Evolutionary conservation across 2,329 filamentous ascomycete species (phyloP).

Genomic region (Fusarium fujikuroi): DNA sequence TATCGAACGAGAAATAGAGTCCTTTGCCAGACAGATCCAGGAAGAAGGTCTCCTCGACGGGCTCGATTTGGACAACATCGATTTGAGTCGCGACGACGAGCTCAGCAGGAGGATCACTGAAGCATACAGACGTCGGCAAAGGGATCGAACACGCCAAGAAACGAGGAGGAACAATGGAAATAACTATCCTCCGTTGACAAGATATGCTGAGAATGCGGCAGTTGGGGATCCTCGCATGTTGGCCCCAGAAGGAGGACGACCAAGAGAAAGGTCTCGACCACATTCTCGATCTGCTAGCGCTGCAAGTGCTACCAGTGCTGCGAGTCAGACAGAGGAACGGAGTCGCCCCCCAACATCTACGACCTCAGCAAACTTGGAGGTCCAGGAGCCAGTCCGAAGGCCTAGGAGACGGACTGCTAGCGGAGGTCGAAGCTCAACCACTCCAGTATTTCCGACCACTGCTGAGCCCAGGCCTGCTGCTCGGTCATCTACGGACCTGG

Average conservation of each 20-base stretch:
- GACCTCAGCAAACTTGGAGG: conserved; percentile 45
- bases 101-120: conserved; percentile 91
- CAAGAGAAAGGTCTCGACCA: conserved; percentile 51
- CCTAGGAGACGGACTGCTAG: conserved; percentile 64
- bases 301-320: conserved; percentile 54
- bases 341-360: conserved; percentile 60
- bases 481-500: conserved; percentile 74
- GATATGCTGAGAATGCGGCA: conserved; percentile 38
- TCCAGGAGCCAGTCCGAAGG: conserved; percentile 45
- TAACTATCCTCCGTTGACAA: conserved; percentile 50
- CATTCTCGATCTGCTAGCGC: conserved; percentile 61
- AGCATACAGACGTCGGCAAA: conserved; percentile 82
- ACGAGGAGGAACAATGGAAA: conserved; percentile 56
- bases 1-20: conserved; percentile 88
- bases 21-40: conserved; percentile 88
- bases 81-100: conserved; percentile 85
- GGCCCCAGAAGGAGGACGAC: conserved; percentile 42
- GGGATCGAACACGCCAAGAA: conserved; percentile 65
- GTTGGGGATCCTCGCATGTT: conserved; percentile 44
- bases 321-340: conserved; percentile 57
- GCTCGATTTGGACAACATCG: conserved; percentile 88
- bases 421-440: conserved; percentile 64
- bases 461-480: conserved; percentile 61
- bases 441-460: conserved; percentile 56
- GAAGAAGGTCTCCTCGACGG: conserved; percentile 89